phyloP scores from a whole-genome alignment of 176 grass and related monocot species.

The Pontederia crassipes region DNA sequence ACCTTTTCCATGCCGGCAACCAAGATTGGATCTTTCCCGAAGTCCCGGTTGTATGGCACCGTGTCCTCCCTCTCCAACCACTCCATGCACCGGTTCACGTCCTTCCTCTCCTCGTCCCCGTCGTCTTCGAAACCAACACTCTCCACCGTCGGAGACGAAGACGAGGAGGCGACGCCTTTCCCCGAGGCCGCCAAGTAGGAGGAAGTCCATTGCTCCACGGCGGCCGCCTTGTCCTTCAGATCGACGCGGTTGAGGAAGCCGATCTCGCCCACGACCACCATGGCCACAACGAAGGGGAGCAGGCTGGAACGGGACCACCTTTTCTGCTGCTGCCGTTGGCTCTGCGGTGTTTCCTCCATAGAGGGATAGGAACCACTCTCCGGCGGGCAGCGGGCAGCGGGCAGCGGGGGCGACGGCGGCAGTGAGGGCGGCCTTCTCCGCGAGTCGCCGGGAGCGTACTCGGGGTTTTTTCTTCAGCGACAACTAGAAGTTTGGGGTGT shows the following conservation, averaged over 20 bases:
- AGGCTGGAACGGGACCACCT: slow-evolving; percentile 45
- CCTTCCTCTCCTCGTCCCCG: not conserved
- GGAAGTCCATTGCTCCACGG: slow-evolving; percentile 66
- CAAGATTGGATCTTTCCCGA: slow-evolving; percentile 58
- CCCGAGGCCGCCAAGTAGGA: slow-evolving; percentile 42
- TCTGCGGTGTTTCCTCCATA: too few species aligned
- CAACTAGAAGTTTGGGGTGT: too few species aligned
- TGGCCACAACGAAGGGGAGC: slow-evolving; percentile 44
- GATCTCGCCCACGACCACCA: slow-evolving; percentile 76
- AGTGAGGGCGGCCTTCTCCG: too few species aligned
- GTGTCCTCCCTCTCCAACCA: slow-evolving; percentile 70
- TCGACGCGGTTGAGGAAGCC: slow-evolving; percentile 67
- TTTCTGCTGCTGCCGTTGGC: not conserved
- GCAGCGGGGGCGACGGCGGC: too few species aligned
- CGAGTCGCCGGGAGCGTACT: too few species aligned
- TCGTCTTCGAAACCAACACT: slow-evolving; percentile 9
- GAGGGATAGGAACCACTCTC: too few species aligned
- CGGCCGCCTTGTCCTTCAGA: slow-evolving; percentile 68
- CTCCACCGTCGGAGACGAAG: not conserved
- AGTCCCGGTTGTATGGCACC: slow-evolving; percentile 67
- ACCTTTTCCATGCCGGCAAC: slow-evolving; percentile 67
- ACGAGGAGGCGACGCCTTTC: not conserved
- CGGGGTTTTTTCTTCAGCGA: too few species aligned
- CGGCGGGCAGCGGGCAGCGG: too few species aligned
- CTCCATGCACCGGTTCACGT: slow-evolving; percentile 34